Evolutionary conservation across 257 asterid species (phyloP).

Genomic region (Anisodus acutangulus): DNA sequence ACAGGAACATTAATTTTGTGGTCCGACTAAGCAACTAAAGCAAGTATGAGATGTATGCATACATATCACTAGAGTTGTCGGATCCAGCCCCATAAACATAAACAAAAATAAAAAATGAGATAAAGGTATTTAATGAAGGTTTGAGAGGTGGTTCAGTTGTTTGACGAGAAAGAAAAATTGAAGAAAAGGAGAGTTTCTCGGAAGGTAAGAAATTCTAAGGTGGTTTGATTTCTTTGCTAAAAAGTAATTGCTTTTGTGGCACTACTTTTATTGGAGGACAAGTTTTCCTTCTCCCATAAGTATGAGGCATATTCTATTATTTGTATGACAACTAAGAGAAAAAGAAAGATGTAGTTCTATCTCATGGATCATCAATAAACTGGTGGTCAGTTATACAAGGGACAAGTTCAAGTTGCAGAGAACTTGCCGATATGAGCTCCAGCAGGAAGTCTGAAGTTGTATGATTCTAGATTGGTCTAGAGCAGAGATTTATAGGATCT

Average conservation of each 20-base stretch:
- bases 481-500: too few relatives aligned
- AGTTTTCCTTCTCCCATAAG: neutral
- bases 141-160: neutral
- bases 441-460: too few relatives aligned
- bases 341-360: neutral
- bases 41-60: conserved; percentile 8
- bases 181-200: neutral
- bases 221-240: neutral
- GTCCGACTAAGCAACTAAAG: neutral
- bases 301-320: neutral
- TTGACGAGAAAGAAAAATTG: neutral
- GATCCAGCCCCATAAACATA: neutral
- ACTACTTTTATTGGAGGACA: neutral
- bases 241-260: neutral
- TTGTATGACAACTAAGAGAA: neutral
- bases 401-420: too few relatives aligned
- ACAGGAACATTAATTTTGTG: neutral
- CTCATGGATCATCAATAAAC: too few relatives aligned
- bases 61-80: neutral
- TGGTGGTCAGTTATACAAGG: too few relatives aligned
- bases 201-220: neutral
- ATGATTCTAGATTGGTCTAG: too few relatives aligned
- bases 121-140: neutral
- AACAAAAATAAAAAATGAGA: neutral
- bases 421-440: neutral